Conservation (phyloP, 331 rosid genomes). For the Quercus lobata region DNA sequence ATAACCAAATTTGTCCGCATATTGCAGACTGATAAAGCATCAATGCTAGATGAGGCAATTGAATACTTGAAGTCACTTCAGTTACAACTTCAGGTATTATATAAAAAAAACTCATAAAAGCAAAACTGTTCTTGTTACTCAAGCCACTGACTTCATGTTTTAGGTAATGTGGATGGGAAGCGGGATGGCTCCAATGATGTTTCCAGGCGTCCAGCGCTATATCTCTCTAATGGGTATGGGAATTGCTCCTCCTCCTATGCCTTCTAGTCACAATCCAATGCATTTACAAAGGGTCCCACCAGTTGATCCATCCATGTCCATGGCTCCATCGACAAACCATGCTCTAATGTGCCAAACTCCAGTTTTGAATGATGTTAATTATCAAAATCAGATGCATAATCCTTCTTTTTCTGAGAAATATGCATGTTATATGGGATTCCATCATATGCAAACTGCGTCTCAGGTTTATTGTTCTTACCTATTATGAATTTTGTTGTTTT, state of each 20-base stretch:
- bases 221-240: slow-evolving; percentile 64
- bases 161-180: slow-evolving; percentile 91
- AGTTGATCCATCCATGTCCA: slow-evolving; percentile 40
- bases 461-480: slow-evolving; percentile 46
- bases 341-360: slow-evolving; percentile 50
- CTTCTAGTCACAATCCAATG: slow-evolving; percentile 49
- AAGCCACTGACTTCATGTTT: slow-evolving; percentile 6
- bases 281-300: slow-evolving; percentile 45
- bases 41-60: slow-evolving; percentile 84
- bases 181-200: slow-evolving; percentile 82
- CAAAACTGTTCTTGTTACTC: not conserved
- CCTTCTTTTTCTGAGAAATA: slow-evolving; percentile 58
- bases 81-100: slow-evolving; percentile 77
- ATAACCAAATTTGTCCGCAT: slow-evolving; percentile 15
- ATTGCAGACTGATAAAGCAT: slow-evolving; percentile 88
- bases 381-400: slow-evolving; percentile 66
- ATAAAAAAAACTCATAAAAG: not conserved
- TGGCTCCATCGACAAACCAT: slow-evolving; percentile 52
- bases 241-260: slow-evolving; percentile 51
- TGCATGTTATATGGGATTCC: slow-evolving; percentile 67
- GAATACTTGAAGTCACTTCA: slow-evolving; percentile 91
- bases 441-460: slow-evolving; percentile 59
- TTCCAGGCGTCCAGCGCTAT: slow-evolving; percentile 67
- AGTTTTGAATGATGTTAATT: slow-evolving; percentile 44
- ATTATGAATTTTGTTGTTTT: not conserved